phyloP scores from a whole-genome alignment of 2,329 filamentous ascomycete genomes.

The Claviceps pazoutovae region DNA sequence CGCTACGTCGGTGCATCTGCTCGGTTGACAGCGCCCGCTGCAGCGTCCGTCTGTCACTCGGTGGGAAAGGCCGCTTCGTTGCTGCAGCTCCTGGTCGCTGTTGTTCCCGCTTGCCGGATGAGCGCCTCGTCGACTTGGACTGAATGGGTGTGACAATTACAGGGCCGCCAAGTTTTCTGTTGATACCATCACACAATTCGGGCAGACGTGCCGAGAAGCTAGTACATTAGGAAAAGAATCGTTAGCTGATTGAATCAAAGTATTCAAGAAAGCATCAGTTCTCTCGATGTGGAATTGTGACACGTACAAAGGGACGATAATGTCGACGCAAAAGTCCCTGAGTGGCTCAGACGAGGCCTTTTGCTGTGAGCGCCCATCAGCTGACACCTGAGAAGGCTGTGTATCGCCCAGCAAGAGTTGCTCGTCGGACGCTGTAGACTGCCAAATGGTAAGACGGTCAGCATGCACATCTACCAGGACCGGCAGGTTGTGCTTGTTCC shows the following conservation, averaged over 20 bases:
- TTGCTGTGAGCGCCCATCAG: conserved; percentile 23
- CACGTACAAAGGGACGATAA: conserved; percentile 64
- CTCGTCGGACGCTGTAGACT: conserved; percentile 55
- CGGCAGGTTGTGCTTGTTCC: conserved; percentile 48
- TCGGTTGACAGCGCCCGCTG: conserved; percentile 50
- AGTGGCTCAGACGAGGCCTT: conserved; percentile 45
- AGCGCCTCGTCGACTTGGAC: conserved; percentile 31
- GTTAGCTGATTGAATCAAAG: no score
- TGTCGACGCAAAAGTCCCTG: conserved; percentile 65
- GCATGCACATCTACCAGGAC: conserved; percentile 58
- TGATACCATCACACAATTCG: conserved; percentile 54
- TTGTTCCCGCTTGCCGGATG: conserved; percentile 27
- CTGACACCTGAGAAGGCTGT: conserved; percentile 21
- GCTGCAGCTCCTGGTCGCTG: conserved; percentile 38
- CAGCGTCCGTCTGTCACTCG: conserved; percentile 36
- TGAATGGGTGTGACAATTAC: conserved; percentile 42
- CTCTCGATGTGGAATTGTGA: no score
- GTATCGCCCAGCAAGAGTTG: conserved; percentile 35
- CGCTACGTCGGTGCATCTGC: conserved; percentile 36
- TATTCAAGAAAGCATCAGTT: no score
- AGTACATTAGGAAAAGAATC: not conserved
- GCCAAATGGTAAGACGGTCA: conserved; percentile 73
- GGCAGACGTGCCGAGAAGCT: conserved; percentile 67
- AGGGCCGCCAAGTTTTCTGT: conserved; percentile 63
- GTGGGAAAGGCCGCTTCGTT: conserved; percentile 31